Evolutionary conservation across 2,329 filamentous ascomycete genomes (phyloP), one percentile per base, ranked within the genome.

Genomic region (Nemania sp.): DNA sequence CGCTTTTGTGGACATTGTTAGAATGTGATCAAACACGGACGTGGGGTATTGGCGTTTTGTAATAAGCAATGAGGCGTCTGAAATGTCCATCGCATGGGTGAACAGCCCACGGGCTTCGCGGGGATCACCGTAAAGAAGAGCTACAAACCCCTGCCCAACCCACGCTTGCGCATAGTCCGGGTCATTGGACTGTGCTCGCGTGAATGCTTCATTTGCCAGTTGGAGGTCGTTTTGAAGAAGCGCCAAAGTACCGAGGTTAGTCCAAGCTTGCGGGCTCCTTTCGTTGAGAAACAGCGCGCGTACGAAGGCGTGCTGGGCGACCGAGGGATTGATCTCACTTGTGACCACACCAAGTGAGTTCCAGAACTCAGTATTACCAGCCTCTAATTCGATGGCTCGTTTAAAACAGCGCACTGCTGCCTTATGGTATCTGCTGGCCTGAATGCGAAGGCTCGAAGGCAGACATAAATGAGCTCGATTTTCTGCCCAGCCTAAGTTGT

Each of bases 331-430:
- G 67, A 97, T 83, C 47, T 87, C 86, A 64, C 91, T 93, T 2
- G 95, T 97, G 25, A 91, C 92, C 3, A 98, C 91, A 51, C 94
- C 95, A 2, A 99, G 82, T 0, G 95, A 89, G 72, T 98, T 98
- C 95, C 95, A 99, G 74, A 98, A 98, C 67, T 98, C 94, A 0
- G 91, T 81, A 72, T 98, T 99, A 53, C 92, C 91, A 6, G 93
- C 90, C 75, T 99, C 96, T 1, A 97, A 82, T 76, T 98, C 95
- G 66, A 99, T 99, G 1, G 95, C 91, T 46, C 91, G 85, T 78
- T 99, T 99, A 83, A 99, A 98, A 69, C 91, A 95, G 56, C 88
- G 85, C 65, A 98, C 89, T 1, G 95, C 86, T 6, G 92, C 88
- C 73, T 90, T 93, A 48, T 95, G 80, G 67, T 92, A 92, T 67